Conservation (phyloP, 2,329 filamentous ascomycete species). For the Ophiobolus disseminans region DNA sequence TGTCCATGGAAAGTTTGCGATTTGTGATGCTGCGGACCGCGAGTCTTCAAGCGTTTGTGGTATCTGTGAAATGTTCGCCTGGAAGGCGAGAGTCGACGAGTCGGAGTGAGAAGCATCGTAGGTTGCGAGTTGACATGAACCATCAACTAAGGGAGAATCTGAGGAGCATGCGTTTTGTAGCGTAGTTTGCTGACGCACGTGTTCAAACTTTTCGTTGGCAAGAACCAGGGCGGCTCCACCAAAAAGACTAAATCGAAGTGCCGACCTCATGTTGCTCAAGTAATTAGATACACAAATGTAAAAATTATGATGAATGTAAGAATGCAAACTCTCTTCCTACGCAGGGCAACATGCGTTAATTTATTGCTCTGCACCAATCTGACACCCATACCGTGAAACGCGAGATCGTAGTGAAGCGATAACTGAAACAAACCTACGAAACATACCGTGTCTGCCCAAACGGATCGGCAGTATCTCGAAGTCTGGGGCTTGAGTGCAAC, state of each 20-base stretch:
- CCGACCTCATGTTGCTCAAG: slow-evolving; percentile 27
- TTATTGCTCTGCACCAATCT: background rate
- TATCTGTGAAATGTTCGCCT: slow-evolving; percentile 27
- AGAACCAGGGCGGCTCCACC: slow-evolving; percentile 32
- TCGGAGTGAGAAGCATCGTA: slow-evolving; percentile 8
- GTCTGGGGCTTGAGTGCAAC: background rate
- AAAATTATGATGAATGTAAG: background rate
- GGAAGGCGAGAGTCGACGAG: slow-evolving; percentile 18
- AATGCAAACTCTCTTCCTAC: too few species aligned
- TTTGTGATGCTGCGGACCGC: slow-evolving; percentile 22
- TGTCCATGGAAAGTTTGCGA: slow-evolving; percentile 40
- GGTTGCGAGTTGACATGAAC: slow-evolving; percentile 29
- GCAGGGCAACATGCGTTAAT: background rate
- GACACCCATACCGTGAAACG: slow-evolving; percentile 25
- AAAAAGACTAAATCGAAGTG: slow-evolving; percentile 27
- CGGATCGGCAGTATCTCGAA: too few species aligned
- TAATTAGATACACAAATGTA: background rate
- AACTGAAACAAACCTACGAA: slow-evolving; percentile 32
- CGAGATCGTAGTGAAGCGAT: slow-evolving; percentile 21
- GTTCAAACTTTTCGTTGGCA: slow-evolving; percentile 26
- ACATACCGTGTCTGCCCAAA: slow-evolving; percentile 11
- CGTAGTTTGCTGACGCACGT: slow-evolving; percentile 28
- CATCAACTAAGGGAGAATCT: slow-evolving; percentile 28
- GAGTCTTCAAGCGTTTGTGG: slow-evolving; percentile 28
- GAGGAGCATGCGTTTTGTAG: slow-evolving; percentile 35